Base-by-base conservation (phyloP, 2,329 filamentous ascomycete genomes). In the Colletotrichum cordylinicola region DNA sequence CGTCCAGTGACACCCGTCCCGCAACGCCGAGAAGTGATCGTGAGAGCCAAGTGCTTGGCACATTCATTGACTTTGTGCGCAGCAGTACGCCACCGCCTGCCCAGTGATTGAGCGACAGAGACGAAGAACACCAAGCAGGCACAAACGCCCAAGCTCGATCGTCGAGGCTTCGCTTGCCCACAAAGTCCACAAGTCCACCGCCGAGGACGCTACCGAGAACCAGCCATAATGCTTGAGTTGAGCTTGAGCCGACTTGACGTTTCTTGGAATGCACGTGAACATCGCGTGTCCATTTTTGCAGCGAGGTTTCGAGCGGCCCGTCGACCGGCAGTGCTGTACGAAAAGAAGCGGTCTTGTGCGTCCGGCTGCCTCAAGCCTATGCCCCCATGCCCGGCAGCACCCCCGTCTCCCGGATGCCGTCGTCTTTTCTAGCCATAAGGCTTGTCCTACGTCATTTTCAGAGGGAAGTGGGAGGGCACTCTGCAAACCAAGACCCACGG, bases 141-240 rank as follows among this genome's bases (percentile, higher is more conserved):
- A 74, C 70, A 48, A 18, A 70, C 24, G 37, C 39, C 70, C 70
- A 75, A 77, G 74, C 67, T 75, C 33, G 67, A 74, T 78, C 70
- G 43, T 65, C 70, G 33, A 67, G 62, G 74, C 74, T 70, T 74
- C 58, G 70, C 43, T 15, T 69, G 56, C 48, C 64, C 73, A 60
- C 35, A 52, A 68, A 65, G 70, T 60, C 58, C 74, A 61, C 48
- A 70, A 70, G 61, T 21, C 61, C 61, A 62, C 56, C 61, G 74
- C 76, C 70, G 67, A 71, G 66, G 39, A 48, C 62, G 67, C 65
- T 61, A 58, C 52, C 29, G 48, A 6, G 39, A 37, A 18, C n/a
- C 39, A 65, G 67, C 64, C 67, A n/a, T 33, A 71, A 77, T 65
- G 76, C 76, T 78, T 78, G 70, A 43, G 8, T n/a, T 77, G 73